These are phyloP conservation scores for Diaporthe vaccinii DNA, from an alignment of 2,329 filamentous ascomycete species.

Conservation along the genomic window DNA sequence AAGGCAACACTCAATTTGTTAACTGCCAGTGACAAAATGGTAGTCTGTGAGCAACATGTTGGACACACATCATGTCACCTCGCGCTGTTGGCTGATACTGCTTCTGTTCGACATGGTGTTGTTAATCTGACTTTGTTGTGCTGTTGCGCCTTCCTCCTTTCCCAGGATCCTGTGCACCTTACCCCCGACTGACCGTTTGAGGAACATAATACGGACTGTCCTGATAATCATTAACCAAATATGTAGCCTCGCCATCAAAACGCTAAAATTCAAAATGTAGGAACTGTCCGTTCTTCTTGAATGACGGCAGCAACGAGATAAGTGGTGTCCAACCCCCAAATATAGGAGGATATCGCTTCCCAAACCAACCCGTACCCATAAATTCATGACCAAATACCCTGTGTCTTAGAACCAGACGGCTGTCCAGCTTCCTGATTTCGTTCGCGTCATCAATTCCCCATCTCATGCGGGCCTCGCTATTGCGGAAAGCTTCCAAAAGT, in stretches of 20 bases:
- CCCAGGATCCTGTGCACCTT: slow-evolving; percentile 1
- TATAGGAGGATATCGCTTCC: slow-evolving; percentile 32
- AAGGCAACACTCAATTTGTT: not conserved
- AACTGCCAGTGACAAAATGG: not conserved
- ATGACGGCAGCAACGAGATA: slow-evolving; percentile 28
- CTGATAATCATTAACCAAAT: not conserved
- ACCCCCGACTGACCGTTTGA: not conserved
- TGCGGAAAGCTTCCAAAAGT: slow-evolving; percentile 14
- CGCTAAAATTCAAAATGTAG: slow-evolving; percentile 28
- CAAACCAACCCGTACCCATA: slow-evolving; percentile 33
- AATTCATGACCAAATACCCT: slow-evolving; percentile 31
- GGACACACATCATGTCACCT: not conserved
- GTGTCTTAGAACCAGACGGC: slow-evolving; percentile 20
- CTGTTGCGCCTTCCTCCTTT: slow-evolving; percentile 12
- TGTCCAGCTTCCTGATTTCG: slow-evolving; percentile 26
- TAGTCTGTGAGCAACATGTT: not conserved
- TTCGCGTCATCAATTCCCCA: slow-evolving; percentile 34
- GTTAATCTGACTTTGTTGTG: not conserved
- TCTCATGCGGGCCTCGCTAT: not conserved
- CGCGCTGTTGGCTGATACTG: not conserved
- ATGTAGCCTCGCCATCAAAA: slow-evolving; percentile 14
- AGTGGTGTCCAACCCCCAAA: slow-evolving; percentile 36
- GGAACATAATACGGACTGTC: not conserved
- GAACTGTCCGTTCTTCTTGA: slow-evolving; percentile 29
- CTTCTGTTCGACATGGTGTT: not conserved